Base-by-base conservation (phyloP, 495 filamentous ascomycete species). In the Penicillium angulare region DNA sequence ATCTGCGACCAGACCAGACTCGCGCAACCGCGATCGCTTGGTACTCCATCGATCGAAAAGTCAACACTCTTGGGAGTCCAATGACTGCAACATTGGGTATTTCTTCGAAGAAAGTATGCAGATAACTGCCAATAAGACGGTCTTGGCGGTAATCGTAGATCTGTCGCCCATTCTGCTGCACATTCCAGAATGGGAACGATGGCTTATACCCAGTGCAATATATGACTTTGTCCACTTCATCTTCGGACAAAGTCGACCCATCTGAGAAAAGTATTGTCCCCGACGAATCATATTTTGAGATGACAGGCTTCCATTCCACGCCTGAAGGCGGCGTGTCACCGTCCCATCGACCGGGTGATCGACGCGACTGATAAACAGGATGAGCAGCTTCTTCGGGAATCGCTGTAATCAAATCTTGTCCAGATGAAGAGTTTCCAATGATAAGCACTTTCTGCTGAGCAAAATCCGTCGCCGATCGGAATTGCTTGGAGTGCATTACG, bases 21-120 rank as follows among this genome's bases (percentile, higher is more conserved):
- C 41, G 41, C 5, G 41, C 22, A 22, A 43, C 41, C 16, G 41
- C 41, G 9, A 43, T 43, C 27, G 41, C 41, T 17, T 43, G 41
- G 17, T 43, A 43, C 41, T 43, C 41, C 41, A 43, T 43, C 10
- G 41, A 43, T 16, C 41, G 41, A 43, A 43, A 43, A n/a, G 41
- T 43, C 24, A 43, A 31, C 8, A 43, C 41, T 18, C 41, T 26
- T 15, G 41, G 41, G 4, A 43, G 7, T n/a, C 41, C 41, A 17
- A 43, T 43, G 3, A 43, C 29, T 8, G 41, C 41, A 12, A 43
- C 1, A 5, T 21, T 27, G 29, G 22, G 41, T 5, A 29, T 15
- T 13, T 43, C 24, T 23, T 3, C 3, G 22, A 43, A 26, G 23
- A 43, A 43, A 9, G 41, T 43, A 31, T 43, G 41, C 1, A 43